Conservation (phyloP, 768 basidiomycete genomes). For the Roridomyces roridus region DNA sequence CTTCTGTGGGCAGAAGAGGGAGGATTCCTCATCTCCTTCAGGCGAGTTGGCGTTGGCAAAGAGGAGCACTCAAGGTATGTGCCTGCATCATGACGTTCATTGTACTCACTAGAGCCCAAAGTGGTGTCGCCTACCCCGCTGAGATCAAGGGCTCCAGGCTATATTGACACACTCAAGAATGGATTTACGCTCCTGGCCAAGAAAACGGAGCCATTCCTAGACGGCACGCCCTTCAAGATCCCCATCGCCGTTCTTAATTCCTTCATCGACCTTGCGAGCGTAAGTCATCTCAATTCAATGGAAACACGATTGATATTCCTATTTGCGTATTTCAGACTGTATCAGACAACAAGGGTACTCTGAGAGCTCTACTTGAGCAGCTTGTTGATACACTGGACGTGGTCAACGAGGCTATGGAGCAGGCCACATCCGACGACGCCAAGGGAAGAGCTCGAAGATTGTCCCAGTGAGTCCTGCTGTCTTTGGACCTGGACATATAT, state of each 20-base stretch:
- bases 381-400: not conserved
- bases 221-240: slow-evolving; percentile 8
- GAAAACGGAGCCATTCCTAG: not conserved
- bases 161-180: not conserved
- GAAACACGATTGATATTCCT: no score
- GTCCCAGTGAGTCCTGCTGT: not conserved
- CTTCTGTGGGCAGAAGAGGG: no score
- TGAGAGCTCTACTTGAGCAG: not conserved
- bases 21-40: no score
- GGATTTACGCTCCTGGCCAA: not conserved
- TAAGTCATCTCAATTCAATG: no score
- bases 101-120: no score
- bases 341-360: not conserved
- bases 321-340: no score
- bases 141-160: no score
- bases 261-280: not conserved
- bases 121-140: no score
- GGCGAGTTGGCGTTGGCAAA: no score
- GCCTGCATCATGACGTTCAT: no score
- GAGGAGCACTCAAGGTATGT: no score
- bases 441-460: not conserved
- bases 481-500: not conserved
- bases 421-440: not conserved
- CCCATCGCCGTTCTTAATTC: not conserved
- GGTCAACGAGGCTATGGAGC: not conserved